Percentiles rank a stretch among this genome's conserved stretches.
phyloP scores from a whole-genome alignment of 768 basidiomycete genomes.

The Xerocomus potaroensis region DNA sequence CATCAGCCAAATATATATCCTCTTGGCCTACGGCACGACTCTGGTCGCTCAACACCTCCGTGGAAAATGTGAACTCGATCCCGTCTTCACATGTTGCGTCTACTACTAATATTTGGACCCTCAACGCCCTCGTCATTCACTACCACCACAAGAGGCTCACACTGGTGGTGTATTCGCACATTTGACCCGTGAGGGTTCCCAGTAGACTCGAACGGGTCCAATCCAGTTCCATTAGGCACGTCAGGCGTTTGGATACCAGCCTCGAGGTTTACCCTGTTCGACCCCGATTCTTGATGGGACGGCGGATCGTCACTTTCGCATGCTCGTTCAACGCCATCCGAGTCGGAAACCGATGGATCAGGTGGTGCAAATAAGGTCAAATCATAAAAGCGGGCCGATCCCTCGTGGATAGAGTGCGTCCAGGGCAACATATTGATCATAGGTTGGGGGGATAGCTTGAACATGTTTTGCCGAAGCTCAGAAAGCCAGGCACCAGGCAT shows the following conservation, averaged over 20 bases:
- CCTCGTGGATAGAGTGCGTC: not conserved
- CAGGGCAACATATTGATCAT: not conserved
- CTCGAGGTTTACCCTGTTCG: not conserved
- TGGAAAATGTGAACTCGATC: not conserved
- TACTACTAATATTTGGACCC: not conserved
- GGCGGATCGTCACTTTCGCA: not conserved
- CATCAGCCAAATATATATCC: not conserved
- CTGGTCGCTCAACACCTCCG: not conserved
- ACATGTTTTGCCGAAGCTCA: not conserved
- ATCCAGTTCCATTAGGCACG: not conserved
- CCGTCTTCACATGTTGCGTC: not conserved
- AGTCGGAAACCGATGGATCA: too few relatives aligned
- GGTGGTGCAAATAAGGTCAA: not conserved
- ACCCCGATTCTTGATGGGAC: not conserved
- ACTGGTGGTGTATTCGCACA: not conserved
- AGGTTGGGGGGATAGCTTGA: not conserved
- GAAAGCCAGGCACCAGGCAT: slow-evolving; percentile 8
- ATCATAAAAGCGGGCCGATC: not conserved
- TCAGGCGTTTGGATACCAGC: not conserved
- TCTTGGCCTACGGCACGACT: not conserved
- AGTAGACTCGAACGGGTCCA: not conserved
- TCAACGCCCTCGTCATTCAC: not conserved
- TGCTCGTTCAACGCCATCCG: not conserved
- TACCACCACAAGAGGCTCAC: not conserved
- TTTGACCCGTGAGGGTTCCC: not conserved